Conservation (phyloP, 2,329 filamentous ascomycete genomes). For the Ascochyta koolunga region DNA sequence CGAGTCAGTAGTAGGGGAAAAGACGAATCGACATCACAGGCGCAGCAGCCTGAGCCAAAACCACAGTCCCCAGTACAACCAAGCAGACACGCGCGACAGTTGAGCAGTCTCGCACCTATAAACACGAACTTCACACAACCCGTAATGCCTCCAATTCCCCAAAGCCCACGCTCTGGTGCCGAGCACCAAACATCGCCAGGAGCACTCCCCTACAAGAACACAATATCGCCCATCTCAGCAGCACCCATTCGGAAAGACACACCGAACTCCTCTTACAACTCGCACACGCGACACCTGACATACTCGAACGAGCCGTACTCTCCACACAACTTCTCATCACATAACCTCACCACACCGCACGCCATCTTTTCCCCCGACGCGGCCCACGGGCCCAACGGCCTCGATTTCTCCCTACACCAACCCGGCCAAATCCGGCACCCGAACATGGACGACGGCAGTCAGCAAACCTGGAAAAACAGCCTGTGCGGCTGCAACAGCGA, state of each 20-base stretch:
- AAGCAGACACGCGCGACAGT: constrained; percentile 38
- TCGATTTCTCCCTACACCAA: constrained; percentile 43
- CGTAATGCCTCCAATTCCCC: constrained; percentile 35
- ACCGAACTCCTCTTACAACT: constrained; percentile 15
- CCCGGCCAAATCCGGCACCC: constrained; percentile 51
- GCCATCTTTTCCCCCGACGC: constrained; percentile 47
- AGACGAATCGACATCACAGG: constrained; percentile 15
- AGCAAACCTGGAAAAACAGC: constrained; percentile 39
- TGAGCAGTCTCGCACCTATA: constrained; percentile 41
- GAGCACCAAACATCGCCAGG: constrained; percentile 25
- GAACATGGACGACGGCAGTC: constrained; percentile 44
- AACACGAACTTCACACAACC: constrained; percentile 35
- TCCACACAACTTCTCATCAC: constrained; percentile 38
- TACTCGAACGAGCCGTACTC: constrained; percentile 39
- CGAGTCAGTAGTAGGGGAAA: constrained; percentile 24
- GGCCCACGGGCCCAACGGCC: constrained; percentile 47
- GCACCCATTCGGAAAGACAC: constrained; percentile 30
- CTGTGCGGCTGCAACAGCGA: constrained; percentile 47
- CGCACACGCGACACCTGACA: constrained; percentile 7
- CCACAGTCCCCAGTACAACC: constrained; percentile 22
- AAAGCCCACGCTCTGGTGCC: constrained; percentile 31
- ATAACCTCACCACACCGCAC: constrained; percentile 29
- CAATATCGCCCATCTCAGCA: constrained; percentile 40
- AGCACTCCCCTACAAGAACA: constrained; percentile 31
- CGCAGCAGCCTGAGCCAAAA: constrained; percentile 21